Percentiles rank a stretch among this genome's conserved stretches.
Conservation (phyloP, 495 filamentous ascomycete genomes). For the Thozetella sp. region DNA sequence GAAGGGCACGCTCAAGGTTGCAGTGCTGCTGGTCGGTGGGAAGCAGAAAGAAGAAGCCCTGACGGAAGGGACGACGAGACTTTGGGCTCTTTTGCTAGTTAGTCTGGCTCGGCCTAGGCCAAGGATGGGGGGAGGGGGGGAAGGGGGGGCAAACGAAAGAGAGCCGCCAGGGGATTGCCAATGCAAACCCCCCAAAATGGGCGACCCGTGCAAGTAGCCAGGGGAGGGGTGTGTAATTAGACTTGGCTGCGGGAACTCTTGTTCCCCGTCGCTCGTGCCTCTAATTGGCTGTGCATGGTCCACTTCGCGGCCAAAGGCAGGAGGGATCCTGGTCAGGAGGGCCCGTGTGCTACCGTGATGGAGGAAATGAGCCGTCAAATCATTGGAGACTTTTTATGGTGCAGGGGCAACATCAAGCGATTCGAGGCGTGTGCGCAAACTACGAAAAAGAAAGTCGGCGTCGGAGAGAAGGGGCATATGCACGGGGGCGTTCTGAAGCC, state of each 20-base stretch:
- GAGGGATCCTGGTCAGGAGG: neutral
- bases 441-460: neutral
- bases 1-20: neutral
- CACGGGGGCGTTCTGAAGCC: neutral
- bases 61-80: neutral
- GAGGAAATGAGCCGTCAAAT: slow-evolving; percentile 4
- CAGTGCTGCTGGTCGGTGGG: neutral
- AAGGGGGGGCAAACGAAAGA: neutral
- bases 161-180: slow-evolving; percentile 1
- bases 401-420: neutral
- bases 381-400: neutral
- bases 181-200: neutral
- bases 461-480: neutral
- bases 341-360: neutral
- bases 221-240: neutral
- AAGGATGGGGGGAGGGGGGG: neutral
- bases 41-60: neutral
- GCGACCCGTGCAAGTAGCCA: neutral
- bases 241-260: neutral
- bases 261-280: neutral
- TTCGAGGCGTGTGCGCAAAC: slow-evolving; percentile 2
- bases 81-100: neutral
- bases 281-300: neutral
- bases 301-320: slow-evolving; percentile 1
- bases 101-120: neutral